Percentiles rank a stretch among this genome's conserved stretches.
phyloP scores from a whole-genome alignment of 495 filamentous ascomycete genomes.

The Terfezia boudieri region DNA sequence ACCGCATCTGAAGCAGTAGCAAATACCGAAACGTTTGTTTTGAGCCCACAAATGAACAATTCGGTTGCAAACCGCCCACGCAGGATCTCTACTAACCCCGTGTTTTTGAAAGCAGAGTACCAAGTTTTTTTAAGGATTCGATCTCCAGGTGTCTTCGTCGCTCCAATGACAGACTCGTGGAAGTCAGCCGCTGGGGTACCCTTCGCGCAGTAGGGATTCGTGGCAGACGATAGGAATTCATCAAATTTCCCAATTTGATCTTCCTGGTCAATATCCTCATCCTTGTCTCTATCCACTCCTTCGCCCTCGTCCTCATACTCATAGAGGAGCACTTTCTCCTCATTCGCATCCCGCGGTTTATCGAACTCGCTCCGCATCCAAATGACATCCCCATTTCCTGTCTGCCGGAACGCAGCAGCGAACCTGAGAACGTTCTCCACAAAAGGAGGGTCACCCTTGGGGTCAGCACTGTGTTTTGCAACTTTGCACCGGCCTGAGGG shows the following conservation, averaged over 20 bases:
- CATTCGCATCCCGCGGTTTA: constrained; percentile 30
- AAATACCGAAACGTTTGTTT: constrained; percentile 74
- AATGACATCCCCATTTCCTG: constrained; percentile 51
- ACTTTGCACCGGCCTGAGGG: constrained; percentile 46
- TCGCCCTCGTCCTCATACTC: constrained; percentile 8
- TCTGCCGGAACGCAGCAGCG: constrained; percentile 43
- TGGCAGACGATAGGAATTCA: constrained; percentile 36
- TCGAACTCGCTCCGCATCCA: constrained; percentile 70
- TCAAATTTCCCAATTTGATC: constrained; percentile 20
- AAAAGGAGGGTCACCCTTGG: constrained; percentile 28
- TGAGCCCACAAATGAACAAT: constrained; percentile 74
- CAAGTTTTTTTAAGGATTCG: constrained; percentile 52
- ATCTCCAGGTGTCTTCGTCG: constrained; percentile 37
- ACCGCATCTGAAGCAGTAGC: constrained; percentile 86
- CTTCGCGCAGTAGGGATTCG: constrained; percentile 33
- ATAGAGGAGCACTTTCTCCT: constrained; percentile 26
- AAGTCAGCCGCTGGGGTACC: constrained; percentile 48
- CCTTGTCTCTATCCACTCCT: constrained; percentile 8
- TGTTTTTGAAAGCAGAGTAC: constrained; percentile 72
- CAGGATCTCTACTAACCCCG: constrained; percentile 44
- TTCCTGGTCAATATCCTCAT: neutral
- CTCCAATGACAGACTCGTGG: constrained; percentile 31
- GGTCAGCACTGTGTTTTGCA: constrained; percentile 24
- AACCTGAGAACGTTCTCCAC: constrained; percentile 43
- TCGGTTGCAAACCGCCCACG: constrained; percentile 66